Evolutionary conservation across 805 yeast species (phyloP).

Genomic region (Yamadazyma paraphyllophila): DNA sequence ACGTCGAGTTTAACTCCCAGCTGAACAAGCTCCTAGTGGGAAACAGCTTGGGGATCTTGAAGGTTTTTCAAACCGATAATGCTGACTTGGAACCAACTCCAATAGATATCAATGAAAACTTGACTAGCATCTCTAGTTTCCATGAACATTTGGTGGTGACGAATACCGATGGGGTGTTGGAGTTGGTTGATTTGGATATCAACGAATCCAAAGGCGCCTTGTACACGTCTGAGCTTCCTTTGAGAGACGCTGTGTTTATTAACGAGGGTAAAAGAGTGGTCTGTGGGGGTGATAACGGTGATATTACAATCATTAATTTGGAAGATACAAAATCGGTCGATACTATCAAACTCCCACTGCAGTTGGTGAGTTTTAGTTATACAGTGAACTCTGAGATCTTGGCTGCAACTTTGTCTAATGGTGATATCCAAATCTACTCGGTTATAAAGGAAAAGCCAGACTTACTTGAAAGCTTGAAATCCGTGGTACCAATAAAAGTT

Average conservation of each 20-base stretch:
- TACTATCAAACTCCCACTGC: slow-evolving; percentile 47
- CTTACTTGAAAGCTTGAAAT: slow-evolving; percentile 43
- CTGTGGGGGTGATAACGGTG: slow-evolving; percentile 68
- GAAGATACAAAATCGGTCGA: slow-evolving; percentile 24
- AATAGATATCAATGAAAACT: slow-evolving; percentile 47
- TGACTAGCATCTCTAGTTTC: slow-evolving; percentile 38
- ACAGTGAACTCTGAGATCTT: slow-evolving; percentile 55
- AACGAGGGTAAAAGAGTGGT: slow-evolving; percentile 59
- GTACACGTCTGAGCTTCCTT: slow-evolving; percentile 44
- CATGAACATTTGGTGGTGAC: slow-evolving; percentile 29
- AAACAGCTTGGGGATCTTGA: slow-evolving; percentile 54
- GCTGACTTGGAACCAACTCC: slow-evolving; percentile 62
- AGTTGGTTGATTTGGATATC: slow-evolving; percentile 32
- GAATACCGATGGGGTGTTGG: slow-evolving; percentile 44
- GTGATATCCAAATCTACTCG: slow-evolving; percentile 55
- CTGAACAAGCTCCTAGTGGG: slow-evolving; percentile 44
- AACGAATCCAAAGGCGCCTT: slow-evolving; percentile 33
- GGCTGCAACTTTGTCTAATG: slow-evolving; percentile 59
- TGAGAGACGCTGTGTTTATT: slow-evolving; percentile 54
- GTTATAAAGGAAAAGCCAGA: slow-evolving; percentile 56
- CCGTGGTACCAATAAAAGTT: slow-evolving; percentile 38
- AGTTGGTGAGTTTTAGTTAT: slow-evolving; percentile 54
- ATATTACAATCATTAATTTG: slow-evolving; percentile 42
- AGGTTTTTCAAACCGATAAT: slow-evolving; percentile 45
- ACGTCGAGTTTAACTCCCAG: slow-evolving; percentile 22